These are phyloP conservation scores for Hepatocystis sp. DNA, from an alignment of 169 alveolate species.

Conservation along the genomic window DNA sequence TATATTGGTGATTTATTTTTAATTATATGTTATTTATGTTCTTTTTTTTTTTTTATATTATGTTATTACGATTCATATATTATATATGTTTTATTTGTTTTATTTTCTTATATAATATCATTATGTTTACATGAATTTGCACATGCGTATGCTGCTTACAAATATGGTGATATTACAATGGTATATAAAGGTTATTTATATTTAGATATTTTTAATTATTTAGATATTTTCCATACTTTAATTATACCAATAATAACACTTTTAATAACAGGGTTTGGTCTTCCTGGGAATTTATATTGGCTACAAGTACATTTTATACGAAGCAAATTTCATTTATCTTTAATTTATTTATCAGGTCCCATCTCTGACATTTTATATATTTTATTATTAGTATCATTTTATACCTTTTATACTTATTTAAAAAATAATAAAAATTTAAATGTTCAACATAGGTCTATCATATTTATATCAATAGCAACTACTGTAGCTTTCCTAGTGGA, in stretches of 20 bases:
- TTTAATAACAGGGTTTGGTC: conserved; percentile 56
- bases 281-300: conserved; percentile 76
- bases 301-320: conserved; percentile 56
- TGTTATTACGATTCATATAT: conserved; percentile 56
- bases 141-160: conserved; percentile 60
- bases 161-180: conserved; percentile 70
- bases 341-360: conserved; percentile 69
- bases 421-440: conserved; percentile 39
- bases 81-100: conserved; percentile 45
- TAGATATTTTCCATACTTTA: conserved; percentile 56
- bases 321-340: conserved; percentile 64
- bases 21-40: conserved; percentile 56
- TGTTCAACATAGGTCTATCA: conserved; percentile 33
- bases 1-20: conserved; percentile 57
- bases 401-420: conserved; percentile 34
- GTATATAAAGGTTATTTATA: conserved; percentile 69
- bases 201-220: conserved; percentile 51
- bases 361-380: conserved; percentile 58
- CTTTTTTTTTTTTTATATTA: conserved; percentile 55
- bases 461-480: conserved; percentile 62
- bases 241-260: conserved; percentile 40
- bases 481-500: conserved; percentile 65
- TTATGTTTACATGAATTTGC: conserved; percentile 73
- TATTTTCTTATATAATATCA: conserved; percentile 47
- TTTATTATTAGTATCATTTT: conserved; percentile 36